Percentiles rank a stretch among this genome's conserved stretches.
These are phyloP conservation scores for Solidago caesia DNA, from an alignment of 129 eudicot species.

Conservation along the genomic window DNA sequence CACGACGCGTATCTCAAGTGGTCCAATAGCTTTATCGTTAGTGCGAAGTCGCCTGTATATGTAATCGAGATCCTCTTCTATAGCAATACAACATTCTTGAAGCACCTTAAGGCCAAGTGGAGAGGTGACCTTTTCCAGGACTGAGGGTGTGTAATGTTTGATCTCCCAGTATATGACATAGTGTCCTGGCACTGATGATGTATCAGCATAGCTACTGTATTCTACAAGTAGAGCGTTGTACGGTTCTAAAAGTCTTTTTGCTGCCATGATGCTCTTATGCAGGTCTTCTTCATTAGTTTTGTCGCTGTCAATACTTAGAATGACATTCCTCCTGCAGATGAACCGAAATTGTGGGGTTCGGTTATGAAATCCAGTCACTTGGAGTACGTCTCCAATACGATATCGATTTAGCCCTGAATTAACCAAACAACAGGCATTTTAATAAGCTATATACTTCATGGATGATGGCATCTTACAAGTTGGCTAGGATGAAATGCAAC, in stretches of 20 bases:
- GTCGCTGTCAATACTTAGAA: conserved; percentile 87
- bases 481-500: conserved; percentile 14
- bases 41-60: conserved; percentile 69
- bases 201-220: conserved; percentile 87
- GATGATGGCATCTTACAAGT: conserved; percentile 16
- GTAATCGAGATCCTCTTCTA: conserved; percentile 75
- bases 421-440: not conserved
- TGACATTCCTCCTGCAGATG: conserved; percentile 81
- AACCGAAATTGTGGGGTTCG: conserved; percentile 73
- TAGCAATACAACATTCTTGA: conserved; percentile 63
- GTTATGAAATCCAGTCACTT: conserved; percentile 83
- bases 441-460: conserved; percentile 18
- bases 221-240: conserved; percentile 70
- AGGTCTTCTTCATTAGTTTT: conserved; percentile 85
- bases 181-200: conserved; percentile 84
- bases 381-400: conserved; percentile 91
- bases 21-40: conserved; percentile 73
- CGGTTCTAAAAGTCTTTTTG: conserved; percentile 62
- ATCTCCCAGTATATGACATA: conserved; percentile 90
- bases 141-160: conserved; percentile 26
- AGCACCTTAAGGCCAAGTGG: conserved; percentile 42
- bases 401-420: conserved; percentile 72
- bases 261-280: conserved; percentile 68
- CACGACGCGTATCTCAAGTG: conserved; percentile 79
- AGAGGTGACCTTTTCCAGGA: conserved; percentile 24